These are phyloP conservation scores for Xylariaceae sp. DNA, from an alignment of 2,329 filamentous ascomycete genomes.

Conservation along the genomic window DNA sequence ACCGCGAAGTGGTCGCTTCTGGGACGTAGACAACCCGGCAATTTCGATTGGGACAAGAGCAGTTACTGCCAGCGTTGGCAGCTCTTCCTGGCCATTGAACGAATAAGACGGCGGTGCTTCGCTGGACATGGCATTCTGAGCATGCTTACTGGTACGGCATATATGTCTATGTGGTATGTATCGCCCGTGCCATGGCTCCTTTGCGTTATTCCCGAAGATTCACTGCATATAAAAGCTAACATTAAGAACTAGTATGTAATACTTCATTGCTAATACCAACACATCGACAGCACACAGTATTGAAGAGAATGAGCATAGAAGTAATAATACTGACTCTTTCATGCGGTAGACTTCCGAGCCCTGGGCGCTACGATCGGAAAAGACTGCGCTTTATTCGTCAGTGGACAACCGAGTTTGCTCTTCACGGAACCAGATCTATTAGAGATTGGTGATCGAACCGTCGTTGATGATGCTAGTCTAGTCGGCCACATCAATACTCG, in stretches of 20 bases:
- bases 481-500: constrained; percentile 57
- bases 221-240: too few species aligned
- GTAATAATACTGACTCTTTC: too few species aligned
- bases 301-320: too few species aligned
- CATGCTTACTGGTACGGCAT: constrained; percentile 53
- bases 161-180: constrained; percentile 30
- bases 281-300: too few species aligned
- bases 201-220: too few species aligned
- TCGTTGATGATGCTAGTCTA: constrained; percentile 54
- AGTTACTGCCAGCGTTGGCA: constrained; percentile 59
- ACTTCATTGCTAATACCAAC: too few species aligned
- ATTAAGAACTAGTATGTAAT: too few species aligned
- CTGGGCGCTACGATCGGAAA: constrained; percentile 53
- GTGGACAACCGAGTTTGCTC: constrained; percentile 49
- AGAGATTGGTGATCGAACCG: constrained; percentile 50
- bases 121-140: constrained; percentile 49
- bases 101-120: constrained; percentile 48
- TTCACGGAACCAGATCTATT: constrained; percentile 59
- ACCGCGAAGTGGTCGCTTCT: constrained; percentile 51
- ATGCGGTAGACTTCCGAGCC: constrained; percentile 49
- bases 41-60: constrained; percentile 57
- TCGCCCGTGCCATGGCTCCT: too few species aligned
- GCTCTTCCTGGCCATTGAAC: constrained; percentile 51
- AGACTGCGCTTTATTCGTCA: constrained; percentile 55
- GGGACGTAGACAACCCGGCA: constrained; percentile 48